Conservation (phyloP, 2,329 filamentous ascomycete genomes). For the Plectosphaerella sp. region DNA sequence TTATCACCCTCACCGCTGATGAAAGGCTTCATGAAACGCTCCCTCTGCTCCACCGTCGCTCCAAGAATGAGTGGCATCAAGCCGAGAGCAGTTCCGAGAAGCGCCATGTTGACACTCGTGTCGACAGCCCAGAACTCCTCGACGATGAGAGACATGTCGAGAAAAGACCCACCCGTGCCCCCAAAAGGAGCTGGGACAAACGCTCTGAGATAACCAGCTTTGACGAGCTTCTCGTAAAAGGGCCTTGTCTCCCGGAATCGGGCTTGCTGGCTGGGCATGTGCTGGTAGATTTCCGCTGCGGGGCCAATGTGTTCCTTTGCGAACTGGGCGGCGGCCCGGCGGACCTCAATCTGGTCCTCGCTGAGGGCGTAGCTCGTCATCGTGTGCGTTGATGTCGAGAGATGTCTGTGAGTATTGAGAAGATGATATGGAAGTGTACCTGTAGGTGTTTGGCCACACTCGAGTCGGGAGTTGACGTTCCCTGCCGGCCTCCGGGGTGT, state of each 20-base stretch:
- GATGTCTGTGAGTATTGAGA: no score
- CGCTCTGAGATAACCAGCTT: conserved; percentile 29
- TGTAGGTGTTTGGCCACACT: no score
- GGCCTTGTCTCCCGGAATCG: not conserved
- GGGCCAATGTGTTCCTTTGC: no score
- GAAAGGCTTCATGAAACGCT: conserved; percentile 41
- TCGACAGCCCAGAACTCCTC: conserved; percentile 51
- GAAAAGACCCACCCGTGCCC: conserved; percentile 35
- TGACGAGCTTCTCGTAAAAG: not conserved
- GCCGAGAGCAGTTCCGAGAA: conserved; percentile 47
- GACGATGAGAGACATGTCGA: conserved; percentile 44
- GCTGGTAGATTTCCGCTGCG: not conserved
- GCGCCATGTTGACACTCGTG: conserved; percentile 40
- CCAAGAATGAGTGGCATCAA: conserved; percentile 44
- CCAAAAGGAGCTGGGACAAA: conserved; percentile 40
- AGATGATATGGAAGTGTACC: no score
- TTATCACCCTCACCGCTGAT: conserved; percentile 37
- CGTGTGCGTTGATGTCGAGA: no score
- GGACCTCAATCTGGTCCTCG: no score
- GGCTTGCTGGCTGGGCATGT: not conserved
- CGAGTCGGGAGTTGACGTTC: no score
- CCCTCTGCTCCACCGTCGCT: conserved; percentile 31
- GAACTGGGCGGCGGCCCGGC: no score
- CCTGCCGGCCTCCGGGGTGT: no score
- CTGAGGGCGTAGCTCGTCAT: no score